Conservation (phyloP, 2,329 filamentous ascomycete species). For the Fusarium sacchari region DNA sequence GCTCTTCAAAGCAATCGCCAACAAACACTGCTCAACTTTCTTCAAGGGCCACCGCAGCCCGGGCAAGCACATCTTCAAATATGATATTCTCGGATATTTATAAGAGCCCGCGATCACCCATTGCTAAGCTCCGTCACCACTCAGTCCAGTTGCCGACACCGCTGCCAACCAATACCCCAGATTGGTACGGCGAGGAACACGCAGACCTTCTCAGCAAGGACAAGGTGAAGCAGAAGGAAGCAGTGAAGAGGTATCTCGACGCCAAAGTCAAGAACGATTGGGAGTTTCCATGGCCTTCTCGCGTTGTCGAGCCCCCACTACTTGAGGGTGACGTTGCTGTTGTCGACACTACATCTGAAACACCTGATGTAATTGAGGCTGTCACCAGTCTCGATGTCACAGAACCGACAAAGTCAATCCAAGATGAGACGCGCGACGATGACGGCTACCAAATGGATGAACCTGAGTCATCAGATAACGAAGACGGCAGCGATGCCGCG, state of each 20-base stretch:
- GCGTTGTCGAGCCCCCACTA: conserved; percentile 19
- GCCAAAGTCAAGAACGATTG: conserved; percentile 68
- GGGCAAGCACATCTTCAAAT: conserved; percentile 24
- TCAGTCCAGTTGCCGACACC: conserved; percentile 44
- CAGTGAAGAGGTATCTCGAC: conserved; percentile 65
- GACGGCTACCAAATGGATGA: conserved; percentile 51
- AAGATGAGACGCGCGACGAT: conserved; percentile 50
- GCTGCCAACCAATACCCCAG: conserved; percentile 45
- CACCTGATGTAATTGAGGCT: conserved; percentile 2
- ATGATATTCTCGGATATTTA: conserved; percentile 71
- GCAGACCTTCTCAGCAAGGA: conserved; percentile 70
- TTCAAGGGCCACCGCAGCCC: conserved; percentile 33
- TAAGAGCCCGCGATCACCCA: conserved; percentile 63
- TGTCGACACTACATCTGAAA: conserved; percentile 7
- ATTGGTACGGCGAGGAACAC: conserved; percentile 62
- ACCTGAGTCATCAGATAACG: conserved; percentile 49
- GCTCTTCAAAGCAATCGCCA: conserved; percentile 6
- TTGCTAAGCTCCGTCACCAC: conserved; percentile 61
- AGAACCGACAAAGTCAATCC: conserved; percentile 31
- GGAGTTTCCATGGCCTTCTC: conserved; percentile 66
- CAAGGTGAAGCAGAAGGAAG: conserved; percentile 70
- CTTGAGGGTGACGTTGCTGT: conserved; percentile 11
- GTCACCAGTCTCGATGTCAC: conserved; percentile 16
- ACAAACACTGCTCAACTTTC: conserved; percentile 18
- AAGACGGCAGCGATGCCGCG: conserved; percentile 48